These are phyloP conservation scores for Saccharomycopsis guyanensis DNA, from an alignment of 805 yeast genomes.

Conservation along the genomic window DNA sequence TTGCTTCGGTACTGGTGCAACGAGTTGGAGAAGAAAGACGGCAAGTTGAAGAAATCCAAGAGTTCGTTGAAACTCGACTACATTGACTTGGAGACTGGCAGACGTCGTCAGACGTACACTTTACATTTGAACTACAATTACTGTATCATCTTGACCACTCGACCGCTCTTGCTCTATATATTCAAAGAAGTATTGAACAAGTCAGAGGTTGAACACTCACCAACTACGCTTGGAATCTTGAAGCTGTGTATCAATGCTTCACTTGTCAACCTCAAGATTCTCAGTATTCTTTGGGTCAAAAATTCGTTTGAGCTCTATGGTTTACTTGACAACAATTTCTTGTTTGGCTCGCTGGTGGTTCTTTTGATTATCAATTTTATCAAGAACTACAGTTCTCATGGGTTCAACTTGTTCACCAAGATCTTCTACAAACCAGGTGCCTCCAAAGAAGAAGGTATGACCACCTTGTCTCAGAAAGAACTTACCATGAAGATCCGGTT, in stretches of 20 bases:
- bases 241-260: slow-evolving; percentile 17
- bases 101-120: slow-evolving; percentile 8
- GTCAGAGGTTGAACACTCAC: slow-evolving; percentile 4
- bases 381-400: slow-evolving; percentile 8
- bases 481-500: slow-evolving; percentile 2
- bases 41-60: not conserved
- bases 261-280: slow-evolving; percentile 8
- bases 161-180: slow-evolving; percentile 15
- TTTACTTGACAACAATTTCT: slow-evolving; percentile 10
- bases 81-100: not conserved
- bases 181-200: slow-evolving; percentile 9
- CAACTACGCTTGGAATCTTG: slow-evolving; percentile 13
- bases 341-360: slow-evolving; percentile 10
- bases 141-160: slow-evolving; percentile 14
- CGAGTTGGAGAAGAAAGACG: slow-evolving; percentile 1
- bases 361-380: slow-evolving; percentile 3
- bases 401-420: slow-evolving; percentile 8
- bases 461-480: slow-evolving; percentile 6
- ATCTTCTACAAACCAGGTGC: slow-evolving; percentile 1
- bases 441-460: not conserved
- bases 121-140: slow-evolving; percentile 16
- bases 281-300: slow-evolving; percentile 4
- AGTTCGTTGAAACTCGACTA: slow-evolving; percentile 3
- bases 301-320: not conserved
- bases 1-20: slow-evolving; percentile 10